Evolutionary conservation across 208 protist species (phyloP).

Genomic region (Acanthamoeba lenticulata): DNA sequence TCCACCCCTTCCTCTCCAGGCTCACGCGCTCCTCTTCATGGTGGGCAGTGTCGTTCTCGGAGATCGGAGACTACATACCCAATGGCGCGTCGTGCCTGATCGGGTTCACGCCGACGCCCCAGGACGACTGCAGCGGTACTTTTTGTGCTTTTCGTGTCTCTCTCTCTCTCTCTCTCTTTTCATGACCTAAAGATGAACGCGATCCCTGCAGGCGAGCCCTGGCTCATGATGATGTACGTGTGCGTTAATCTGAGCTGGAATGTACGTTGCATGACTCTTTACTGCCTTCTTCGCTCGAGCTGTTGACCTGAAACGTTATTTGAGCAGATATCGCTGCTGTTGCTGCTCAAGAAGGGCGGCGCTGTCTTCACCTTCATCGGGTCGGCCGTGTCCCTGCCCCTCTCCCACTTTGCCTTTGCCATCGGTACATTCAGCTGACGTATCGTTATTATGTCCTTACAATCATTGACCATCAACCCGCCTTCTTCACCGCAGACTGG

Average conservation of each 20-base stretch:
- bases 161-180: too few species aligned
- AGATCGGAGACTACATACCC: constrained; percentile 62
- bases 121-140: constrained; percentile 61
- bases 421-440: not conserved
- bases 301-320: not conserved
- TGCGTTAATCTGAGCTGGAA: constrained; percentile 66
- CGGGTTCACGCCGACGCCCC: constrained; percentile 6
- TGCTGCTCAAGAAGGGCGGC: constrained; percentile 64
- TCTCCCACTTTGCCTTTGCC: constrained; percentile 69
- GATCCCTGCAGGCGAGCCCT: constrained; percentile 35
- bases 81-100: constrained; percentile 51
- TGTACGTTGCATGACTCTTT: constrained; percentile 16
- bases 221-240: constrained; percentile 68
- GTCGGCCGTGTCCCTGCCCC: constrained; percentile 33
- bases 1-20: not conserved
- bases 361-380: constrained; percentile 67
- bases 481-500: not conserved
- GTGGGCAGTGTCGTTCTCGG: constrained; percentile 33
- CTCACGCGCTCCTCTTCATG: not conserved
- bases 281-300: not conserved
- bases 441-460: not conserved
- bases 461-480: not conserved
- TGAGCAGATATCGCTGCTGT: constrained; percentile 44
- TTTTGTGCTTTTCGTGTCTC: too few species aligned
- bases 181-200: too few species aligned